Percentiles rank a stretch among this genome's conserved stretches.
Conservation (phyloP, 2,329 filamentous ascomycete genomes). For the Sporothrix mexicana region DNA sequence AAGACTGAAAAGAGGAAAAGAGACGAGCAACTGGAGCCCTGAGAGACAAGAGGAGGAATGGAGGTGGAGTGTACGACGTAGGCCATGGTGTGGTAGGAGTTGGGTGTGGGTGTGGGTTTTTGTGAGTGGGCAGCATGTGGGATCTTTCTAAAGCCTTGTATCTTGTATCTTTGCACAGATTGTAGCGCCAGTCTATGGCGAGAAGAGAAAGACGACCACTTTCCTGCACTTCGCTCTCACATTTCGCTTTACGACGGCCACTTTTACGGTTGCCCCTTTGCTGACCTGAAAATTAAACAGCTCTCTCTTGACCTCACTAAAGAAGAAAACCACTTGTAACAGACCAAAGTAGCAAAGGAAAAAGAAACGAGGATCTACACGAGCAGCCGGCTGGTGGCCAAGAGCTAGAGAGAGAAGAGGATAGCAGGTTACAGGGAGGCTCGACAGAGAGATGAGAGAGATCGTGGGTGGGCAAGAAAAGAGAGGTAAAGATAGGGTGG, state of each 20-base stretch:
- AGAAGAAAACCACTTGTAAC: not conserved
- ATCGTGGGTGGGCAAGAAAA: not conserved
- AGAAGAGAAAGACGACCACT: conserved; percentile 8
- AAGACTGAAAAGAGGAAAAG: conserved; percentile 25
- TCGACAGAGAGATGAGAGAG: not conserved
- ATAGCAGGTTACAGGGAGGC: conserved; percentile 23
- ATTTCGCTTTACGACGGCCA: not conserved
- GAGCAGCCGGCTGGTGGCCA: conserved; percentile 6
- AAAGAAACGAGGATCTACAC: conserved; percentile 28
- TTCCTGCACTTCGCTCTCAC: not conserved
- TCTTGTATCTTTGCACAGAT: not conserved
- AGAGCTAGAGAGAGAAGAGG: conserved; percentile 17
- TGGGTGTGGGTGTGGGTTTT: conserved; percentile 1
- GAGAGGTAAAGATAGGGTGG: not conserved
- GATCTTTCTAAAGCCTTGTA: conserved; percentile 12
- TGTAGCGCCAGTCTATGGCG: not conserved
- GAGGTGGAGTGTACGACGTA: conserved; percentile 22
- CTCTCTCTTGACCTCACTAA: not conserved
- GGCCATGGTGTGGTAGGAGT: conserved; percentile 15
- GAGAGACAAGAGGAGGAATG: conserved; percentile 14
- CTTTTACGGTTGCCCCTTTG: not conserved
- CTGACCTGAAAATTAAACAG: conserved; percentile 17
- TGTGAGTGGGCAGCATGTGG: not conserved
- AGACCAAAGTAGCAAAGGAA: not conserved
- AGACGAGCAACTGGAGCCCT: not conserved